These are phyloP conservation scores for Phyllosticta citrichinensis DNA, from an alignment of 2,329 filamentous ascomycete species.

Conservation along the genomic window DNA sequence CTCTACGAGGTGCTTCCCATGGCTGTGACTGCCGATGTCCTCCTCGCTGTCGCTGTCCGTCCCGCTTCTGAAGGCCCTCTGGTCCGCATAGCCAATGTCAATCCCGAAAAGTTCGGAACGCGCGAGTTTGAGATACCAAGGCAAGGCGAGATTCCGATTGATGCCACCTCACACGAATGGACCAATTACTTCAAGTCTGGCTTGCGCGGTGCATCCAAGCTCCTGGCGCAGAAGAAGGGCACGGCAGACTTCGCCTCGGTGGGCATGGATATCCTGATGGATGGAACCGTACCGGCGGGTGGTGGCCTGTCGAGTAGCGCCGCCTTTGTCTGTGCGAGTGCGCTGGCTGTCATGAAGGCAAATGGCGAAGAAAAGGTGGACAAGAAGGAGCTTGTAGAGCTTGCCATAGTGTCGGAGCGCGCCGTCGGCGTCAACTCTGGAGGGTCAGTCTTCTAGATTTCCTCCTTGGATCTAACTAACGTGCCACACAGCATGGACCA, in stretches of 20 bases:
- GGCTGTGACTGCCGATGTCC: slow-evolving; percentile 83
- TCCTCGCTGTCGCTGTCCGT: slow-evolving; percentile 65
- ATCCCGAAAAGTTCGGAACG: slow-evolving; percentile 62
- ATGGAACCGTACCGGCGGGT: slow-evolving; percentile 85
- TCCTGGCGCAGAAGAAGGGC: slow-evolving; percentile 58
- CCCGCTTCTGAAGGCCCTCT: slow-evolving; percentile 47
- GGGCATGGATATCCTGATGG: slow-evolving; percentile 79
- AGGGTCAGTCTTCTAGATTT: slow-evolving; percentile 47
- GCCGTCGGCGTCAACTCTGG: slow-evolving; percentile 94
- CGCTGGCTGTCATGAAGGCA: slow-evolving; percentile 76
- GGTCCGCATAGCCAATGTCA: slow-evolving; percentile 72
- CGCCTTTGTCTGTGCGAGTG: slow-evolving; percentile 83
- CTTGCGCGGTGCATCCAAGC: slow-evolving; percentile 66
- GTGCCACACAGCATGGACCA: slow-evolving; percentile 72
- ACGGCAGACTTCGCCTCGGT: slow-evolving; percentile 52
- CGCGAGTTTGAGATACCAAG: slow-evolving; percentile 62
- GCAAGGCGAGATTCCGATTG: slow-evolving; percentile 54
- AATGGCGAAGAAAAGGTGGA: slow-evolving; percentile 71
- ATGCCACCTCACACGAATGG: slow-evolving; percentile 82
- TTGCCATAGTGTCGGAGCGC: slow-evolving; percentile 89
- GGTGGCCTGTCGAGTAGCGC: slow-evolving; percentile 90
- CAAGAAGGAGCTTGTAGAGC: slow-evolving; percentile 84
- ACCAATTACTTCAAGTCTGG: slow-evolving; percentile 98
- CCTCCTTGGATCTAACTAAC: slow-evolving; percentile 15
- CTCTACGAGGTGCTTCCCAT: slow-evolving; percentile 93